These are phyloP conservation scores for Salmacisia buchloeana DNA, from an alignment of 1,284 basidiomycete species.

Conservation along the genomic window DNA sequence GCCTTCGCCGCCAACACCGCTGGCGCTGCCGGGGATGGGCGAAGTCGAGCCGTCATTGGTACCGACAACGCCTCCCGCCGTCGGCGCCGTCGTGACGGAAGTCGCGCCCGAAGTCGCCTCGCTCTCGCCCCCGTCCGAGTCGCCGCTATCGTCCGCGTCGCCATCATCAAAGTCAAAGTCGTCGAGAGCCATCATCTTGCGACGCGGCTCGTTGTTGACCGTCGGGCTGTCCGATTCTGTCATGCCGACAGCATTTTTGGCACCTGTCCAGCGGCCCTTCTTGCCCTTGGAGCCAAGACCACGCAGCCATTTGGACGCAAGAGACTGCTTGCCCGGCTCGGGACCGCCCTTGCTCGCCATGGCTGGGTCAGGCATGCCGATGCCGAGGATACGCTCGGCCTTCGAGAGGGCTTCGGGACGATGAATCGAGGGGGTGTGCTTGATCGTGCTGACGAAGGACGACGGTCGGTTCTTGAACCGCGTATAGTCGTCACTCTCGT, in stretches of 20 bases:
- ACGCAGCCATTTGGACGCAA: conserved; percentile 42
- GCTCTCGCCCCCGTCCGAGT: not conserved
- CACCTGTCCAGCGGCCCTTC: conserved; percentile 2
- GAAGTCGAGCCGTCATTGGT: too few relatives aligned
- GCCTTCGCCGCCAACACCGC: conserved; percentile 6
- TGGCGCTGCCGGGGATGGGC: too few relatives aligned
- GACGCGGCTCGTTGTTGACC: conserved; percentile 14
- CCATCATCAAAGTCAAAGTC: conserved; percentile 24
- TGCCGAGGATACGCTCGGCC: conserved; percentile 40
- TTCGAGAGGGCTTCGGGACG: conserved; percentile 20
- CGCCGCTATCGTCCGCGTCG: conserved; percentile 24
- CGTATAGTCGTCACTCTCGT: conserved; percentile 21
- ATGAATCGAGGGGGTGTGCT: conserved; percentile 32
- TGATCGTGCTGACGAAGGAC: conserved; percentile 45
- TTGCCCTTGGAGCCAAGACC: conserved; percentile 27
- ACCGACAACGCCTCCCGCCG: too few relatives aligned
- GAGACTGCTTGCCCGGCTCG: conserved; percentile 25
- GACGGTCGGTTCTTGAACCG: conserved; percentile 19
- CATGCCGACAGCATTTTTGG: not conserved
- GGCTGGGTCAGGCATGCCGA: conserved; percentile 25
- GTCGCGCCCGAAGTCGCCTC: not conserved
- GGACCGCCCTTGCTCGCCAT: conserved; percentile 15
- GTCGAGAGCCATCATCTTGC: conserved; percentile 17
- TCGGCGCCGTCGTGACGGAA: too few relatives aligned
- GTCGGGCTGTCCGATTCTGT: conserved; percentile 12